These are phyloP conservation scores for Tolypocladium capitatum DNA, from an alignment of 2,329 filamentous ascomycete species.

Conservation along the genomic window DNA sequence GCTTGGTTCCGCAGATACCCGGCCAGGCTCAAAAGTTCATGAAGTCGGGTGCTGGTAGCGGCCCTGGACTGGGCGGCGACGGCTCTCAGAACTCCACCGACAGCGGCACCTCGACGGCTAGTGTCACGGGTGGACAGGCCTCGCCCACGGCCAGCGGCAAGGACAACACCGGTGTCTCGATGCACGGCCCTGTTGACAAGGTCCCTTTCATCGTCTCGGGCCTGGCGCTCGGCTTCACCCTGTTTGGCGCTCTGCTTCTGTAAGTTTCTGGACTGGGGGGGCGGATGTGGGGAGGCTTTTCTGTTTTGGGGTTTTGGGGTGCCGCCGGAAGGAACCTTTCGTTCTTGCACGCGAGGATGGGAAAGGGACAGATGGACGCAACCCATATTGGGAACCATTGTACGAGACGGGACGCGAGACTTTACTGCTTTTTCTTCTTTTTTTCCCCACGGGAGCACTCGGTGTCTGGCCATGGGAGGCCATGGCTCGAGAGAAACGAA, in stretches of 20 bases:
- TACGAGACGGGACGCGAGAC: background rate
- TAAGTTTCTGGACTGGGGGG: slow-evolving; percentile 11
- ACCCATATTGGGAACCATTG: background rate
- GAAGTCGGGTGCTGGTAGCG: slow-evolving; percentile 36
- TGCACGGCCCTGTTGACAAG: slow-evolving; percentile 13
- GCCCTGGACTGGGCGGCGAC: slow-evolving; percentile 36
- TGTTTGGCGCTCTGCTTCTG: slow-evolving; percentile 26
- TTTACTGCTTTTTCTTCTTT: no score
- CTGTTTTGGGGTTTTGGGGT: background rate
- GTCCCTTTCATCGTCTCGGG: slow-evolving; percentile 22
- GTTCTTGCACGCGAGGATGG: background rate
- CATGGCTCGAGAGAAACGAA: slow-evolving; percentile 8
- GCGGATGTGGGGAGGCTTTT: background rate
- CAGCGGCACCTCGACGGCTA: slow-evolving; percentile 32
- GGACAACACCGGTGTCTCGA: slow-evolving; percentile 18
- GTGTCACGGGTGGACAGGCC: slow-evolving; percentile 19
- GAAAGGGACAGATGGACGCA: background rate
- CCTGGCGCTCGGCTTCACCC: slow-evolving; percentile 20
- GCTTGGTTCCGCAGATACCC: slow-evolving; percentile 38
- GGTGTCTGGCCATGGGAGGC: slow-evolving; percentile 3
- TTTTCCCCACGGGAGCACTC: background rate
- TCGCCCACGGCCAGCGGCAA: slow-evolving; percentile 14
- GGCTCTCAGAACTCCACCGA: slow-evolving; percentile 40
- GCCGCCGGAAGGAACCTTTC: background rate
- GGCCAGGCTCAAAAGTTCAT: slow-evolving; percentile 37